Conservation (phyloP, 495 filamentous ascomycete species). For the Pyrenula massariospora region DNA sequence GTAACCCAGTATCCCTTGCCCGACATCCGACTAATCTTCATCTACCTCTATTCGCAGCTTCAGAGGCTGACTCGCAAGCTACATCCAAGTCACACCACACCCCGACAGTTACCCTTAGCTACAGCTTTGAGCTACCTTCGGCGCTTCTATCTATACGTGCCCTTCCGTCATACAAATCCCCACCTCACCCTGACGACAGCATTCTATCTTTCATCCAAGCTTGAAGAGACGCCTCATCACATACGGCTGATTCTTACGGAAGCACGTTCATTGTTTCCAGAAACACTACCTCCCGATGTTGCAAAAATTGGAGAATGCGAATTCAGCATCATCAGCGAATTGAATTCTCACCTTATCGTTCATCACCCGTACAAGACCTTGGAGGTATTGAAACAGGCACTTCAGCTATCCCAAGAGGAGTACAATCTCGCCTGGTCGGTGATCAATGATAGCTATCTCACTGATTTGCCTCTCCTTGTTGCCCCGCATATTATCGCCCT, state of each 20-base stretch:
- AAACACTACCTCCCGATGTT: constrained; percentile 70
- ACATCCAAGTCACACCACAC: not conserved
- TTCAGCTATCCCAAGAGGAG: constrained; percentile 69
- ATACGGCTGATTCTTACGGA: constrained; percentile 80
- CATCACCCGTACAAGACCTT: constrained; percentile 96
- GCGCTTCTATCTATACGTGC: constrained; percentile 84
- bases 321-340: constrained; percentile 88
- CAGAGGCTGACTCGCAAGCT: constrained; percentile 69
- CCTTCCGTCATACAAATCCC: constrained; percentile 86
- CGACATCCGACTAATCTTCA: constrained; percentile 69
- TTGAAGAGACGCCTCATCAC: constrained; percentile 96
- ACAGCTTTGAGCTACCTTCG: constrained; percentile 93
- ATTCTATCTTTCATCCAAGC: constrained; percentile 92
- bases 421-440: constrained; percentile 66
- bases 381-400: constrained; percentile 47
- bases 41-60: constrained; percentile 84
- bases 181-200: constrained; percentile 85
- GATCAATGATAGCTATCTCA: constrained; percentile 94
- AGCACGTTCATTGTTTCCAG: constrained; percentile 79
- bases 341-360: constrained; percentile 87
- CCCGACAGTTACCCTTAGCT: constrained; percentile 46
- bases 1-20: constrained; percentile 74
- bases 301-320: constrained; percentile 90
- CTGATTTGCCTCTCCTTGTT: constrained; percentile 79
- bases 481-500: constrained; percentile 85